Evolutionary conservation across 208 protist genomes (phyloP).

Genomic region (Leishmania amazonensis): DNA sequence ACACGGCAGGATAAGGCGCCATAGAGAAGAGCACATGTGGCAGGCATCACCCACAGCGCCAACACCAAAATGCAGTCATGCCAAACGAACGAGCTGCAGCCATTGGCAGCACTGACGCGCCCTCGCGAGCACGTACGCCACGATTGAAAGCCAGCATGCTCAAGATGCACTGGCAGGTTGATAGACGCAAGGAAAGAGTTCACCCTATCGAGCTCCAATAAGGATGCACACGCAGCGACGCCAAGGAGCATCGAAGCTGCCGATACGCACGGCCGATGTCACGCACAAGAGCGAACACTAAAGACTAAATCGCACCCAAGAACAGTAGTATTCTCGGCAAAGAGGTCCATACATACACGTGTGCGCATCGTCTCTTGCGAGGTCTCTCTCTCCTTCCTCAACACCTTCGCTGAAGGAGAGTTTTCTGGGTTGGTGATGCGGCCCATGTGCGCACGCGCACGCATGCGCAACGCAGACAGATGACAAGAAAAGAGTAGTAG

Average conservation of each 20-base stretch:
- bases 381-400: background rate
- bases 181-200: slow-evolving; percentile 25
- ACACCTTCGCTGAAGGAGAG: background rate
- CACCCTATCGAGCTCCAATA: background rate
- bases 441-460: background rate
- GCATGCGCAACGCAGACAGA: too few relatives aligned
- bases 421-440: background rate
- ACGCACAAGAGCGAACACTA: background rate
- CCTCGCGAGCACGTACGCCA: background rate
- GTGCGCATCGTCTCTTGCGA: background rate
- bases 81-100: background rate
- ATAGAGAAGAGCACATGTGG: background rate
- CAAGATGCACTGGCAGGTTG: slow-evolving; percentile 47
- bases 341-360: background rate
- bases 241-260: background rate
- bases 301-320: background rate
- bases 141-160: background rate
- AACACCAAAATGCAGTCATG: background rate
- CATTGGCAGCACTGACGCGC: background rate
- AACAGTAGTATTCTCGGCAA: background rate
- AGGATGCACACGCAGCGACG: background rate
- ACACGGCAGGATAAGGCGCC: background rate
- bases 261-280: background rate
- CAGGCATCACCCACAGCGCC: background rate
- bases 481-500: background rate